A percentile compares a stretch with the other conserved stretches of the same genome.
Evolutionary conservation across 176 grass and related monocot species (phyloP).

Genomic region (Oryza nivara): DNA sequence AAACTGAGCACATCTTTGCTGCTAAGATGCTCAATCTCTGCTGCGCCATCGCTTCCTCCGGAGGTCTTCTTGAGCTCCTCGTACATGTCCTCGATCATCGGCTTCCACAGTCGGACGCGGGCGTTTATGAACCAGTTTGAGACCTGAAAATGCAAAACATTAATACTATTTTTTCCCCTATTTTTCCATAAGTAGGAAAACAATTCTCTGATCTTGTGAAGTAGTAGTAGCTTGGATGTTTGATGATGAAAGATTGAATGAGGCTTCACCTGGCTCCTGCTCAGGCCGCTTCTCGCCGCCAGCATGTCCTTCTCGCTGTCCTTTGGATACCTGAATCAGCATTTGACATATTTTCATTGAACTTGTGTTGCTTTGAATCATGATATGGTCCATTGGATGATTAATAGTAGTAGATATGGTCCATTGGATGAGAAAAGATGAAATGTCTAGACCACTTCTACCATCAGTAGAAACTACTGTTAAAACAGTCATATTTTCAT

Average conservation of each 20-base stretch:
- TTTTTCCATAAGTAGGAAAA: too few species aligned
- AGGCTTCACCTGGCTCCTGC: conserved; percentile 75
- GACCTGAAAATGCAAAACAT: conserved; percentile 46
- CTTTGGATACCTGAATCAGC: conserved; percentile 77
- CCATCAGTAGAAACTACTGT: background rate
- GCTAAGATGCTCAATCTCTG: conserved; percentile 12
- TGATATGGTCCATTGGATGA: too few species aligned
- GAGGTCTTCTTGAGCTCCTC: conserved; percentile 68
- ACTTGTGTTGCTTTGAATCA: too few species aligned
- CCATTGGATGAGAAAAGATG: background rate
- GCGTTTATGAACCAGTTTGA: conserved; percentile 98
- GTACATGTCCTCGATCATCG: conserved; percentile 94
- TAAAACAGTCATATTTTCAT: background rate
- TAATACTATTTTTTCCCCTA: too few species aligned
- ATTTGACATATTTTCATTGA: background rate
- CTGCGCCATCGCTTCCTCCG: background rate
- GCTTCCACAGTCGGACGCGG: conserved; percentile 81
- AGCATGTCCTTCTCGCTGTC: conserved; percentile 94
- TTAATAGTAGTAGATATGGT: too few species aligned
- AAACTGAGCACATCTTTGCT: conserved; percentile 22
- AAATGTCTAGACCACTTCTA: background rate
- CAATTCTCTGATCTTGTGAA: too few species aligned
- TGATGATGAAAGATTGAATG: background rate
- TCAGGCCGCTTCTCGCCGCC: conserved; percentile 80
- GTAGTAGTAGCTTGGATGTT: background rate